Evolutionary conservation across 2,329 filamentous ascomycete genomes (phyloP), one percentile per base, ranked within the genome.

Genomic region (Penicillium vulpinum): DNA sequence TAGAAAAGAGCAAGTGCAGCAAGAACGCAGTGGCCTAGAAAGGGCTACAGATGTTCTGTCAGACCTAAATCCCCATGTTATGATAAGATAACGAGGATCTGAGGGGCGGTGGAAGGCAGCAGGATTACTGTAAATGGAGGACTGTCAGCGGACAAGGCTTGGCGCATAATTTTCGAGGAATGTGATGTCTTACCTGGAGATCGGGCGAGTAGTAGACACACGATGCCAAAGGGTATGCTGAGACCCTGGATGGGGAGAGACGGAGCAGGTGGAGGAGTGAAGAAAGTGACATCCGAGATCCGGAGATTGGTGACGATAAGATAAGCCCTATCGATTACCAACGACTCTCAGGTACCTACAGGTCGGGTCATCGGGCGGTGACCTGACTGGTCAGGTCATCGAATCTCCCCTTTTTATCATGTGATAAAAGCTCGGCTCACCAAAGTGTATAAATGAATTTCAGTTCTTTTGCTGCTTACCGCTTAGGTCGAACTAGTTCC

Each of bases 41-140:
- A 33, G 35, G 38, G 51, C 40, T 54, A 36, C 49, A 51, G 55
- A 44, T 53, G 48, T 51, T 44, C 51, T 55, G 47, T 65, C 58
- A 65, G 57, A 45, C 53, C 53, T 41, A 33, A 36, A 51, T 55
- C 33, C 26, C 46, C 63, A 64, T 66, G 44, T 33, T 58, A 57
- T 57, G 63, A 64, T 61, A 57, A 60, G 63, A 58, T 55, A 57
- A 47, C 51, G 35, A 45, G 46, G 45, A 8, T 21, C 40, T 36
- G 46, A 43, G 35, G 33, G 31, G 36, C 21, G 44, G 40, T 51
- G 4, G 61, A 70, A 72, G 70, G 70, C 70, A 72, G 67, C 70
- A 71, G 54, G 62, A 71, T 72, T 71, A 55, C 56, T 57, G 43
- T 43, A 8, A 29, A 28, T 28, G 26, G 29, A 21, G 26, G 28